Evolutionary conservation across 768 basidiomycete species (phyloP), one percentile per base, ranked within the genome.

Genomic region (Postia placenta): DNA sequence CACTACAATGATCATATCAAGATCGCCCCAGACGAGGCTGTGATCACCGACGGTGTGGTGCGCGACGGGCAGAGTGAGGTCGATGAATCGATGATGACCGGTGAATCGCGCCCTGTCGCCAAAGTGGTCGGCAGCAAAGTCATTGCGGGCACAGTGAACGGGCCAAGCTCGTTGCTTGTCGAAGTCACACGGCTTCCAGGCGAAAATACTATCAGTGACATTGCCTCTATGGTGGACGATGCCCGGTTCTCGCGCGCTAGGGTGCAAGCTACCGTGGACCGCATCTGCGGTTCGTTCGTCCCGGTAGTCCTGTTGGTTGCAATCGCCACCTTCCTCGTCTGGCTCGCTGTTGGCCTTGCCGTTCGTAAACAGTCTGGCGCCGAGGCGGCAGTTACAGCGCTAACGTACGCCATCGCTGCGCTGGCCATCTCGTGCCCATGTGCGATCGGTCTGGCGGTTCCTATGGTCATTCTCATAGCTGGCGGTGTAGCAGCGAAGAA

Each of bases 351-450:
- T 36, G 67, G 66, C 19, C 43, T 60, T 24, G 55, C 56, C 33
- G 66, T 64, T 43, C 59, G 61, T 20, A 42, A 64, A 14, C 55
- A 65, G 47, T 37, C 56, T 6, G 25, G 51, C 3, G 59, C 59
- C 11, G 42, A 55, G 12, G 66, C 70, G 2, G 60, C 55, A 2
- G 61, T 70, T 30, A 51, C 56, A 39, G 71, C 75, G 5, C 60
- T 81, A 45, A 73, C 74, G 30, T 80, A 79, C 54, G 71, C 73
- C 3, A 73, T 81, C 51, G 69, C 76, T 12, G 70, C 73, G 11
- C 62, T 79, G 11, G 75, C 78, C 11, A 69, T 80, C 22, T 74
- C 73, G 14, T 80, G 79, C 57, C 80, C 79, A 0, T 81, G 78
- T 55, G 76, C 67, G 17, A 60, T 71, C 25, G 64, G 63, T 22